Conservation (phyloP, 73 alveolate genomes). For the Paramecium sonneborni region DNA sequence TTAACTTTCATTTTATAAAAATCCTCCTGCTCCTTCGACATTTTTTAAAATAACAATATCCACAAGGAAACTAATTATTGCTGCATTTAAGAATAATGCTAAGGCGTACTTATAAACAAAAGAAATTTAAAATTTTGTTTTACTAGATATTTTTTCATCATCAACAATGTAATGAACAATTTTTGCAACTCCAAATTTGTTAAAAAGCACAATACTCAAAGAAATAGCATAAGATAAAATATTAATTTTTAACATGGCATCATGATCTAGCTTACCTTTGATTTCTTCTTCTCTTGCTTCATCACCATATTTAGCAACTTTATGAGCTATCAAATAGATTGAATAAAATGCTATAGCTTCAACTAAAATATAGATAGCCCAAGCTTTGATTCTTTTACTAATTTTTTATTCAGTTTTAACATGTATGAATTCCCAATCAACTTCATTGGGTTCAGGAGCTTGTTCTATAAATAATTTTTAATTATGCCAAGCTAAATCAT, state of each 20-base stretch:
- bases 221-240: background rate
- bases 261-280: conserved; percentile 3
- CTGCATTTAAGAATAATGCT: conserved; percentile 44
- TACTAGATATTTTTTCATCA: conserved; percentile 28
- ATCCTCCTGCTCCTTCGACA: conserved; percentile 50
- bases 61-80: conserved; percentile 38
- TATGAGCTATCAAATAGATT: background rate
- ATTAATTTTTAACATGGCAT: background rate
- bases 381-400: background rate
- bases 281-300: conserved; percentile 47
- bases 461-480: conserved; percentile 39
- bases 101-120: conserved; percentile 24
- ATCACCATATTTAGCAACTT: background rate
- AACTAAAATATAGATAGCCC: background rate
- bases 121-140: conserved; percentile 23
- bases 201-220: conserved; percentile 38
- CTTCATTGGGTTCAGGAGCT: conserved; percentile 59
- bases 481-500: conserved; percentile 44
- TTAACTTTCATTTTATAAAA: conserved; percentile 30
- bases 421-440: conserved; percentile 63
- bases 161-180: conserved; percentile 51
- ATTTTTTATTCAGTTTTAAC: conserved; percentile 28
- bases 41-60: conserved; percentile 21
- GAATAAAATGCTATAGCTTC: background rate
- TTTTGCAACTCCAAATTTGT: conserved; percentile 49